These are phyloP conservation scores for Flaveria sonorensis DNA, from an alignment of 129 eudicot genomes.

Conservation along the genomic window DNA sequence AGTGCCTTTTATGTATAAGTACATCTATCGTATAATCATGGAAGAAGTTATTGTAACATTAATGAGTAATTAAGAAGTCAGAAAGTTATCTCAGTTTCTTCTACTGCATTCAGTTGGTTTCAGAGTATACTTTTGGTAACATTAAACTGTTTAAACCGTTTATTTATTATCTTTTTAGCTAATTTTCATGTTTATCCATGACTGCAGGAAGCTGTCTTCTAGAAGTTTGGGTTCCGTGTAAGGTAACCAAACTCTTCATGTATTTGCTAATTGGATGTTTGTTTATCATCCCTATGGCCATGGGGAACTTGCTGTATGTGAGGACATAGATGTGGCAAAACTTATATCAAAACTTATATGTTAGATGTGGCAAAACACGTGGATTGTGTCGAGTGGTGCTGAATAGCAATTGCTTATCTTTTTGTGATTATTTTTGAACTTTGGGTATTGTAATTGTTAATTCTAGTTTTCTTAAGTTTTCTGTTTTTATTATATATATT, in stretches of 20 bases:
- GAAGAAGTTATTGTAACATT: neutral
- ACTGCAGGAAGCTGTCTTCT: too few species aligned
- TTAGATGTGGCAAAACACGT: too few species aligned
- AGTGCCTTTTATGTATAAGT: too few species aligned
- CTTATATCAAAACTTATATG: too few species aligned
- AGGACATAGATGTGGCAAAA: too few species aligned
- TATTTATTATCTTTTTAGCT: neutral
- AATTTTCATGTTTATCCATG: neutral
- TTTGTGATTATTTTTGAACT: too few species aligned
- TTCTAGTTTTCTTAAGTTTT: too few species aligned
- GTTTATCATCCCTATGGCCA: slow-evolving; percentile 57
- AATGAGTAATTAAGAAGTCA: neutral
- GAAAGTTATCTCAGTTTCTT: neutral
- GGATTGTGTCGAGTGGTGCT: too few species aligned
- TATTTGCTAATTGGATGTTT: neutral
- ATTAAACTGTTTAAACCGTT: neutral
- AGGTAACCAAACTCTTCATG: slow-evolving; percentile 33
- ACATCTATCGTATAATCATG: too few species aligned
- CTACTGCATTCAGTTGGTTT: neutral
- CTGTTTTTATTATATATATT: too few species aligned
- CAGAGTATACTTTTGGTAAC: neutral
- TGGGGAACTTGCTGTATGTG: slow-evolving; percentile 59
- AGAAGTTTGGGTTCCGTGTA: slow-evolving; percentile 34
- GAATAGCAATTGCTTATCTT: too few species aligned
- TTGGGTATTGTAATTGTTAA: too few species aligned